Percentiles rank a stretch among this genome's conserved stretches.
Evolutionary conservation across 2,329 filamentous ascomycete species (phyloP).

Genomic region (Tolypocladium tropicale): DNA sequence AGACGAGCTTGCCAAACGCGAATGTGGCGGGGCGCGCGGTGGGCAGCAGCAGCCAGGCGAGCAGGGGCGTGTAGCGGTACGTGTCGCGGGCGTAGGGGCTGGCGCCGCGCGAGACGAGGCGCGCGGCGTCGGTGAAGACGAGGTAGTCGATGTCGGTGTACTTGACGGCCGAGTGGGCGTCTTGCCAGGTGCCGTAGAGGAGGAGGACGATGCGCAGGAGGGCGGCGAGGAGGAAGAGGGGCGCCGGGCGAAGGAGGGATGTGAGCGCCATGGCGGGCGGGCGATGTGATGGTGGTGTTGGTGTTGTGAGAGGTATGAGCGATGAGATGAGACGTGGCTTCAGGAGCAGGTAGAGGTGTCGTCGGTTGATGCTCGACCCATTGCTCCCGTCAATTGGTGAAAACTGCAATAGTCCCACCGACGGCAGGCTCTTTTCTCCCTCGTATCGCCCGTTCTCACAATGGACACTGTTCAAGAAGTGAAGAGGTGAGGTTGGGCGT

Average conservation of each 20-base stretch:
- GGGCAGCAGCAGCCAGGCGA: slow-evolving; percentile 84
- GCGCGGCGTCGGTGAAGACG: slow-evolving; percentile 92
- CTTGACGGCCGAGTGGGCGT: slow-evolving; percentile 83
- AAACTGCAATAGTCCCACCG: neutral
- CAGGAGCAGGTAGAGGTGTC: neutral
- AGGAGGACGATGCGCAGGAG: slow-evolving; percentile 64
- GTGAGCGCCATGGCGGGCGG: slow-evolving; percentile 1
- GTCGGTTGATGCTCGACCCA: neutral
- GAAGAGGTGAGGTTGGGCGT: neutral
- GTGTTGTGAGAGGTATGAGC: slow-evolving; percentile 3
- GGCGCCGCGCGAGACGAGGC: slow-evolving; percentile 54
- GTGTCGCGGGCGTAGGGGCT: slow-evolving; percentile 86
- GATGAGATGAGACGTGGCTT: neutral
- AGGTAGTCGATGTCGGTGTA: slow-evolving; percentile 99
- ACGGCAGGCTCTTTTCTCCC: neutral
- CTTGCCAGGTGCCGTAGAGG: slow-evolving; percentile 85
- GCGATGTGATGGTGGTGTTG: neutral
- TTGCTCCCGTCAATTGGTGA: neutral
- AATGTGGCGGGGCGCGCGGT: slow-evolving; percentile 54
- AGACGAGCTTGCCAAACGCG: slow-evolving; percentile 77
- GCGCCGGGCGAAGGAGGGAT: slow-evolving; percentile 21
- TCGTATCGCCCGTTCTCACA: neutral
- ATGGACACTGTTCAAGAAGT: neutral
- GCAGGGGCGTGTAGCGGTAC: slow-evolving; percentile 90
- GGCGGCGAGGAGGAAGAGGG: slow-evolving; percentile 47